Evolutionary conservation across 805 yeast genomes (phyloP), one percentile per base, ranked within the genome.

Genomic region (Nakazawaea ambrosiae): DNA sequence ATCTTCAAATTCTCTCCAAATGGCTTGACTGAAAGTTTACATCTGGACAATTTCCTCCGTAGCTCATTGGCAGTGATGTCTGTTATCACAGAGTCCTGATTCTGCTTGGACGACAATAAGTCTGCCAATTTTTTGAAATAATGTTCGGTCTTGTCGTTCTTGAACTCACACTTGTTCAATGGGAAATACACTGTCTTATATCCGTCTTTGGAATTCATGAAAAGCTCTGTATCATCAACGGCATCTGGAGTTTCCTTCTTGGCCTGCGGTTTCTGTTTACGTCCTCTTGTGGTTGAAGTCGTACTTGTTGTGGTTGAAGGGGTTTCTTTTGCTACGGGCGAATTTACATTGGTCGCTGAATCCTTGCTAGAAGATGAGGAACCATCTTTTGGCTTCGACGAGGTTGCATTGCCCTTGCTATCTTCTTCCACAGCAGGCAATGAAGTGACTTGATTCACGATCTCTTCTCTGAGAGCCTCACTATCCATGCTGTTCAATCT

Each of bases 1-100:
- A 55, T 42, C 43, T 70, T 74, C 30, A 68, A 70, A 22, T 67
- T 65, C 33, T 81, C 92, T 1, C 79, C 60, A 40, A 75, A 72
- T 1, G 78, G 58, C 52, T 69, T 76, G 10, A 86, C 81, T 16
- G 39, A 25, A 2, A 58, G 12, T 28, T 36, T 36, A 5, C 20
- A 24, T 36, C 57, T 54, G 8, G 52, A 40, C 16, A 44, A 39
- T 4, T 61, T 24, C 49, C 23, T 34, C 28, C 31, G 24, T 26
- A 33, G 23, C 34, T 58, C 55, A 11, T 51, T 42, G 19, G 42
- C 39, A 3, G 62, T 22, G 46, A 61, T 44, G 2, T 53, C 42
- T 16, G 52, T 49, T 6, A 54, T 43, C 27, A 44, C 45, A 9
- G 15, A 27, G 9, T 31, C 9, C 20, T 14, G 7, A 17, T 10